Conservation (phyloP, 176 grass and related monocot species). For the Guadua angustifolia region DNA sequence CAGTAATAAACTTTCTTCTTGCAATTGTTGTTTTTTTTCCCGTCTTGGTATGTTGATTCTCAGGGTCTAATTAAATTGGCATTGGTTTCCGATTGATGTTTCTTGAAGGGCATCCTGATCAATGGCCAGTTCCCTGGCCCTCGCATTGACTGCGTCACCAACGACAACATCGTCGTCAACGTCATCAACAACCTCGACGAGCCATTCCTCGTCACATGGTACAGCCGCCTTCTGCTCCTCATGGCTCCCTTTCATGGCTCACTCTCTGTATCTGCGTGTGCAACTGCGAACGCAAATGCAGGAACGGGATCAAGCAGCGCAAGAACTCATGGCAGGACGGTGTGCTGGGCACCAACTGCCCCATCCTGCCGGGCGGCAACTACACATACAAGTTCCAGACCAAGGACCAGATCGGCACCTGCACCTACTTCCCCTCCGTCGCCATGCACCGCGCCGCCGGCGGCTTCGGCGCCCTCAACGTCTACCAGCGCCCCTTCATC, state of each 20-base stretch:
- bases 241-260: neutral
- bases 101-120: slow-evolving; percentile 79
- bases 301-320: slow-evolving; percentile 91
- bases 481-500: slow-evolving; percentile 74
- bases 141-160: slow-evolving; percentile 79
- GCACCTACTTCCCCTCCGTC: slow-evolving; percentile 78
- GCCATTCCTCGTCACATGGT: slow-evolving; percentile 92
- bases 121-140: slow-evolving; percentile 92
- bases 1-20: too few species aligned
- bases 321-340: slow-evolving; percentile 99
- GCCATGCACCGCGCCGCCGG: slow-evolving; percentile 70
- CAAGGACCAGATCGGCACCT: slow-evolving; percentile 91
- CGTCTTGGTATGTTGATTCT: too few species aligned
- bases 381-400: slow-evolving; percentile 88
- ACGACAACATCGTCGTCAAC: slow-evolving; percentile 86
- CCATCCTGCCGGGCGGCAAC: slow-evolving; percentile 66
- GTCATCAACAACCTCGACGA: slow-evolving; percentile 84
- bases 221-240: neutral
- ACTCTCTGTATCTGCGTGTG: neutral
- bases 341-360: slow-evolving; percentile 85
- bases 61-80: too few species aligned
- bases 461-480: slow-evolving; percentile 73
- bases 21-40: too few species aligned
- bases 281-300: slow-evolving; percentile 34
- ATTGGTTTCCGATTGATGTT: neutral